Evolutionary conservation across 2,329 filamentous ascomycete species (phyloP).

Genomic region (Biscogniauxia marginata): DNA sequence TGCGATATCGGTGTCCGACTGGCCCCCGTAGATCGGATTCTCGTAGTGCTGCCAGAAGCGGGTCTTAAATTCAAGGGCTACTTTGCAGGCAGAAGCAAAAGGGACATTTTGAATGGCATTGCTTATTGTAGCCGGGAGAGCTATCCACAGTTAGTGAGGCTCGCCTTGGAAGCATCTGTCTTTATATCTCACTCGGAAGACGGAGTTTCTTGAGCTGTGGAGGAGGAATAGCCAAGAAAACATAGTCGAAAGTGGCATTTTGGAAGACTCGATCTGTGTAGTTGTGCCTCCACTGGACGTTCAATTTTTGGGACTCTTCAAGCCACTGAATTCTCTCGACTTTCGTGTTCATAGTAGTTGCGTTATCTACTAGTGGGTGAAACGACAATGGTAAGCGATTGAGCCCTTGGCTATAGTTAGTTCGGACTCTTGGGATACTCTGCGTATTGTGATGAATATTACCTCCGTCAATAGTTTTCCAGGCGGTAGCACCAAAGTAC

Average conservation of each 20-base stretch:
- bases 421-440: too few species aligned
- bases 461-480: conserved; percentile 62
- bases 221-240: conserved; percentile 63
- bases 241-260: conserved; percentile 61
- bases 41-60: conserved; percentile 57
- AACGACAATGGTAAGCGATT: conserved; percentile 62
- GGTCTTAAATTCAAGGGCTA: conserved; percentile 66
- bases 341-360: conserved; percentile 54
- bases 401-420: too few species aligned
- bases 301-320: conserved; percentile 49
- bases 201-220: conserved; percentile 61
- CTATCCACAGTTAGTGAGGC: conserved; percentile 41
- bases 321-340: conserved; percentile 58
- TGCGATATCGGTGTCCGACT: conserved; percentile 54
- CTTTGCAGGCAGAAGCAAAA: conserved; percentile 51
- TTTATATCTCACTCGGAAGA: conserved; percentile 44
- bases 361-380: conserved; percentile 57
- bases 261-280: conserved; percentile 40
- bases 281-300: conserved; percentile 54
- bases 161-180: too few species aligned
- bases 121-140: conserved; percentile 40
- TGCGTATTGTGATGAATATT: conserved; percentile 2
- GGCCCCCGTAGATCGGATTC: conserved; percentile 62
- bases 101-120: conserved; percentile 47
- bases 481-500: conserved; percentile 59